Evolutionary conservation across 1,284 basidiomycete species (phyloP), one percentile per base, ranked within the genome.

Genomic region (Puccinia coronata): DNA sequence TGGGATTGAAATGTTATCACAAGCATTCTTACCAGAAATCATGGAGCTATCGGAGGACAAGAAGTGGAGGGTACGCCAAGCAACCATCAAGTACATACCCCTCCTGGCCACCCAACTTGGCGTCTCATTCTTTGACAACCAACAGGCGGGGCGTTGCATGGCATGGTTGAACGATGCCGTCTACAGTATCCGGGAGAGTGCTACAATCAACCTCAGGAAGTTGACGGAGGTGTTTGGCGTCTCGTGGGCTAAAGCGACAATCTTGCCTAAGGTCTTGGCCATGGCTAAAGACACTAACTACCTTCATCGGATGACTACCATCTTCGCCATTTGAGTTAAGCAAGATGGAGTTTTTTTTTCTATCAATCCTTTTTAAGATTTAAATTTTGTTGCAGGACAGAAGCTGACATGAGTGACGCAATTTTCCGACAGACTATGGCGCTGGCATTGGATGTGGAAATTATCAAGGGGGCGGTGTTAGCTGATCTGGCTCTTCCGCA

Each of bases 261-360:
- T 99, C 85, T 93, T 99, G 76, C 97, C 97, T 31, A 98, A 98
- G 88, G 95, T 99, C 53, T 92, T 99, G 86, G 93, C 92, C 82
- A 99, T 99, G 97, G 96, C 95, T 20, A 91, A 92, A 82, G 96
- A 98, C 88, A 94, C 94, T 31, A 99, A 98, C 87, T 99, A 99
- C 87, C 90, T 99, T 51, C 98, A 95, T 88, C 90, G 97, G 85
- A 98, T 99, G 95, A 99, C 97, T 11, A 99, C 97, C 36, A 95
- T 99, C 79, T 96, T 99, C 87, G 96, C 97, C 72, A 97, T 99
- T 85, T 95, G 94, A 84, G 96, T 96, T n/a, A 86, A 84, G 92
- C 87, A 39, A 14, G 1, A 34, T 34, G n/a, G n/a, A n/a, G n/a
- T n/a, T n/a, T n/a, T n/a, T n/a, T n/a, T n/a, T n/a, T n/a, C n/a